Evolutionary conservation across 2,329 filamentous ascomycete species (phyloP), one percentile per base, ranked within the genome.

Genomic region (Exophiala aquamarina): DNA sequence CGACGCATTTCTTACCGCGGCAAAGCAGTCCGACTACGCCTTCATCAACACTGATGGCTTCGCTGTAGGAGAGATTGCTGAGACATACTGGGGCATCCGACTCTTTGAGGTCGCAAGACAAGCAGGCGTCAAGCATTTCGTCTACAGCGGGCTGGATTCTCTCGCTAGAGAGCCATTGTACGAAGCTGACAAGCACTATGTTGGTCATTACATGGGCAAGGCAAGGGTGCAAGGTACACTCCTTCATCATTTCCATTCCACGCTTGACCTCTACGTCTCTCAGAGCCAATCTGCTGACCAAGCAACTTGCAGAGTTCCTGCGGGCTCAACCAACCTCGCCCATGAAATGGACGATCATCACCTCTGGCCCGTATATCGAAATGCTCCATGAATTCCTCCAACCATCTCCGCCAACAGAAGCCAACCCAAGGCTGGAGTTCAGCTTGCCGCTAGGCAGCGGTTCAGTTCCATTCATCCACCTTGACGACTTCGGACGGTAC

Each of bases 1-100:
- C 52, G 50, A 56, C 0, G 59, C 64, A 46, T 69, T 78, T 0
- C 70, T 70, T 13, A 57, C 62, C 1, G 73, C 70, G 0, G 73
- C 76, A 55, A 54, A 57, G 10, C 72, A 68, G 3, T 70, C 69
- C 31, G 66, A 70, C 53, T 71, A 69, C 13, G 74, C 74, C 4
- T 79, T 74, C 52, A 63, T 79, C 37, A 79, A 79, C 55, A 72
- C 76, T 33, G 76, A 79, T 50, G 73, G 74, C 15, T 78, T 77
- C 57, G 76, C 74, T 45, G 61, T 64, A 15, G 76, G 76, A 23
- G 75, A 78, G 59, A 77, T 77, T 55, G 65, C 66, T 0, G 75
- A 79, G 58, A 70, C 68, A 1, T 78, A 67, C 56, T 79, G 61
- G 60, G 62, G 58, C 2, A 63, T 67, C 3, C 59, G 66, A n/a